Evolutionary conservation across 345 rosid genomes (phyloP).

Genomic region (Brassica juncea): DNA sequence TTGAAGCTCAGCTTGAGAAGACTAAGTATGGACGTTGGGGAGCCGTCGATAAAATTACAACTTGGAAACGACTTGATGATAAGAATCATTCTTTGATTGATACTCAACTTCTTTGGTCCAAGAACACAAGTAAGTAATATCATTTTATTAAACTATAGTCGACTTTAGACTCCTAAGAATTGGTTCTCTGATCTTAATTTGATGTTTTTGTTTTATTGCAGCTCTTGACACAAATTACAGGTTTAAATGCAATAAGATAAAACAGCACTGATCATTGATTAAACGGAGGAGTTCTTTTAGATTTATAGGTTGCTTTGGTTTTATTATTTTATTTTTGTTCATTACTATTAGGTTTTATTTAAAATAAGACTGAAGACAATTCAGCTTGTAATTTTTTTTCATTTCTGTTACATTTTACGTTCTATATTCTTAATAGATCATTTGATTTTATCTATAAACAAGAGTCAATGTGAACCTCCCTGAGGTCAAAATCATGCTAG

Average conservation of each 20-base stretch:
- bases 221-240: not conserved
- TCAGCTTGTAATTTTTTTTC: not conserved
- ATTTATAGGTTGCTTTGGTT: not conserved
- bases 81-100: slow-evolving; percentile 57
- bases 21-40: slow-evolving; percentile 64
- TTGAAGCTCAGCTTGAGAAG: slow-evolving; percentile 70
- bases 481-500: not conserved
- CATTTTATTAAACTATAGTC: not conserved
- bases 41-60: slow-evolving; percentile 67
- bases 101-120: slow-evolving; percentile 76
- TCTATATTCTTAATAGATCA: not conserved
- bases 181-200: not conserved
- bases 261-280: slow-evolving; percentile 20
- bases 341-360: not conserved
- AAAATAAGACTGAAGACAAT: not conserved
- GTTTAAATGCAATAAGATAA: slow-evolving; percentile 9
- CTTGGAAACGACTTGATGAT: slow-evolving; percentile 97
- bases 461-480: not conserved
- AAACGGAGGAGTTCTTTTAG: not conserved
- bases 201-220: slow-evolving; percentile 7
- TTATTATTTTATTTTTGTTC: not conserved
- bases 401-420: not conserved
- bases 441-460: slow-evolving; percentile 5
- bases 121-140: slow-evolving; percentile 44
- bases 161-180: not conserved